phyloP scores from a whole-genome alignment of 495 filamentous ascomycete genomes.

The Xylaria telfairii region DNA sequence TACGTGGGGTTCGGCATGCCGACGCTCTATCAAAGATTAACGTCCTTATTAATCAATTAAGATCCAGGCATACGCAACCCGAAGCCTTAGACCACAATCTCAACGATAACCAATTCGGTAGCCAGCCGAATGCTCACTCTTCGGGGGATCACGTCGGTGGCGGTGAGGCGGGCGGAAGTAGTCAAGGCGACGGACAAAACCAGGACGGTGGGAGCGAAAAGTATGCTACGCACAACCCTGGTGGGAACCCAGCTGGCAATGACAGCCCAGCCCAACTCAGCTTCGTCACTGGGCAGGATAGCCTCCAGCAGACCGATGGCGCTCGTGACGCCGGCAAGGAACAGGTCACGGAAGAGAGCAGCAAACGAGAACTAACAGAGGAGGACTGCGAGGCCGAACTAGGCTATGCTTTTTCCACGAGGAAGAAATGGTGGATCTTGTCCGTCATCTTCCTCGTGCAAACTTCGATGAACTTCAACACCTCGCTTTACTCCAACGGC shows the following conservation, averaged over 20 bases:
- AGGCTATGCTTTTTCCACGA: conserved; percentile 66
- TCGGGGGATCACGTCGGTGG: neutral
- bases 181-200: neutral
- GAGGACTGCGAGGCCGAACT: conserved; percentile 68
- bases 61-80: neutral
- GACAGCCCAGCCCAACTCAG: conserved; percentile 3
- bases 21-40: neutral
- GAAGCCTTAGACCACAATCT: no score
- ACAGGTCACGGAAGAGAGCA: conserved; percentile 27
- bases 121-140: no score
- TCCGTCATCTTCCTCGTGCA: conserved; percentile 77
- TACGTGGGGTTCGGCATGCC: neutral
- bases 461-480: conserved; percentile 88
- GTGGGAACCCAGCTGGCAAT: neutral
- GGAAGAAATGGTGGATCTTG: conserved; percentile 80
- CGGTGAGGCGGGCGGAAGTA: neutral
- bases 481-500: conserved; percentile 72
- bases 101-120: no score
- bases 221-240: neutral
- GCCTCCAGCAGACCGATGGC: conserved; percentile 27
- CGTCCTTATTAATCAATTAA: neutral
- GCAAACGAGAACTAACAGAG: conserved; percentile 65
- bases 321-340: conserved; percentile 32
- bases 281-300: neutral
- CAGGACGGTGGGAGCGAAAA: neutral